These are phyloP conservation scores for Hirschfeldia incana DNA, from an alignment of 345 rosid species.

Conservation along the genomic window DNA sequence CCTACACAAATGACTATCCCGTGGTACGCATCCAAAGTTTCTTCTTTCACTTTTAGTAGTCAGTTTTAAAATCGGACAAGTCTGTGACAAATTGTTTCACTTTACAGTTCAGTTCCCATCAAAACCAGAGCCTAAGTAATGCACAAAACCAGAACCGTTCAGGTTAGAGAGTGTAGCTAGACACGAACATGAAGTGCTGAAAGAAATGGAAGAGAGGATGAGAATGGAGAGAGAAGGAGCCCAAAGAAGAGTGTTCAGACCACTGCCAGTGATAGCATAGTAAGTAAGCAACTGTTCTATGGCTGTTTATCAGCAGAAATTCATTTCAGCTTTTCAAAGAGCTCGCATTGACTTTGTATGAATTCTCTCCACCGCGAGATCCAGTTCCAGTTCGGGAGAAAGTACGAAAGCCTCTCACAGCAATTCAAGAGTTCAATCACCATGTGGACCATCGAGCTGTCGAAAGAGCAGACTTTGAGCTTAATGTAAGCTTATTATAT, in stretches of 20 bases:
- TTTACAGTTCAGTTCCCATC: conserved; percentile 54
- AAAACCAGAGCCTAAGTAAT: conserved; percentile 71
- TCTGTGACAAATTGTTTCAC: background rate
- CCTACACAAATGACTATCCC: conserved; percentile 70
- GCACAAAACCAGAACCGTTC: conserved; percentile 77
- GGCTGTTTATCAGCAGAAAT: background rate
- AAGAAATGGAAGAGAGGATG: conserved; percentile 67
- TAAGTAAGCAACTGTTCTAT: conserved; percentile 47
- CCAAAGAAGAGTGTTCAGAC: conserved; percentile 61
- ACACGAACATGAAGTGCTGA: conserved; percentile 69
- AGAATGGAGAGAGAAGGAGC: conserved; percentile 62
- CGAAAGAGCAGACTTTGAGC: conserved; percentile 1
- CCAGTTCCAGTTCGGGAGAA: background rate
- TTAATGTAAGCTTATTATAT: background rate
- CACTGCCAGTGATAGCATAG: conserved; percentile 69
- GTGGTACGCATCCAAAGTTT: conserved; percentile 3
- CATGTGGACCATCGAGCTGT: background rate
- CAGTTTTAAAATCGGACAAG: background rate
- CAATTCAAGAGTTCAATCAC: background rate
- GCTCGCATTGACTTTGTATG: background rate
- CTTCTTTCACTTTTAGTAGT: background rate
- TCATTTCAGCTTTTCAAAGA: background rate
- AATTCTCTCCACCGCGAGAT: background rate
- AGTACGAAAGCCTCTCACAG: conserved; percentile 5
- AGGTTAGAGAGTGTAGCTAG: conserved; percentile 69